phyloP scores from a whole-genome alignment of 2,329 filamentous ascomycete genomes.

The Sclerotinia sclerotiorum region DNA sequence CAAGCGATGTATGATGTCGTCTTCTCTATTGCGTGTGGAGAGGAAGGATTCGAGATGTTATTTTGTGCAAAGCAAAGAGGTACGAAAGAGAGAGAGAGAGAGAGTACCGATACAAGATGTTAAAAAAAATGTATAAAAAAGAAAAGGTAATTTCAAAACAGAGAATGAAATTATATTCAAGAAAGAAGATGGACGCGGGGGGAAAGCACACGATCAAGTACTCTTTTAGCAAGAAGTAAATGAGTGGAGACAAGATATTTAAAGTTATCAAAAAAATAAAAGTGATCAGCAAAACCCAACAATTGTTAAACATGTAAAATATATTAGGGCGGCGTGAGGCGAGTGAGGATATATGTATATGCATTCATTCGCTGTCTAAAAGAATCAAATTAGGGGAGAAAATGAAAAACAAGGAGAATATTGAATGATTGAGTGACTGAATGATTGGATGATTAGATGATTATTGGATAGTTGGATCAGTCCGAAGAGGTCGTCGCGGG shows the following conservation, averaged over 20 bases:
- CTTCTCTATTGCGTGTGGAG: background rate
- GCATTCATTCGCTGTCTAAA: constrained; percentile 6
- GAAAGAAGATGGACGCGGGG: background rate
- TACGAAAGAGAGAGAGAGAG: background rate
- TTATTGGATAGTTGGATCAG: background rate
- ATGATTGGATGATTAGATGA: too few species aligned
- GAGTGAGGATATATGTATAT: background rate
- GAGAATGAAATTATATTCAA: constrained; percentile 3
- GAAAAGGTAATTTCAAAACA: background rate
- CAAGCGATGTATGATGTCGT: constrained; percentile 6
- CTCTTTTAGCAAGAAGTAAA: background rate
- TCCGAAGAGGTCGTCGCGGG: too few species aligned
- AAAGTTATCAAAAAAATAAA: constrained; percentile 2
- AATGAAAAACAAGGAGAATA: background rate
- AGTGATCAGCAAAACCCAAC: constrained; percentile 1
- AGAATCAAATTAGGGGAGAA: background rate
- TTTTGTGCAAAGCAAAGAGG: constrained; percentile 13
- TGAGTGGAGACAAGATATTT: constrained; percentile 8
- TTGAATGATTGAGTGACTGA: background rate
- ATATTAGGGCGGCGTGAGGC: constrained; percentile 17
- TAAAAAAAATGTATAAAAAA: background rate
- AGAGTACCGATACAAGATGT: background rate
- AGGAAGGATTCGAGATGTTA: background rate
- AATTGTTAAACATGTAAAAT: background rate
- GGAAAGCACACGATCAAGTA: constrained; percentile 24